Base-by-base conservation (phyloP, 306 rosid genomes). In the Fragaria ananassa region DNA sequence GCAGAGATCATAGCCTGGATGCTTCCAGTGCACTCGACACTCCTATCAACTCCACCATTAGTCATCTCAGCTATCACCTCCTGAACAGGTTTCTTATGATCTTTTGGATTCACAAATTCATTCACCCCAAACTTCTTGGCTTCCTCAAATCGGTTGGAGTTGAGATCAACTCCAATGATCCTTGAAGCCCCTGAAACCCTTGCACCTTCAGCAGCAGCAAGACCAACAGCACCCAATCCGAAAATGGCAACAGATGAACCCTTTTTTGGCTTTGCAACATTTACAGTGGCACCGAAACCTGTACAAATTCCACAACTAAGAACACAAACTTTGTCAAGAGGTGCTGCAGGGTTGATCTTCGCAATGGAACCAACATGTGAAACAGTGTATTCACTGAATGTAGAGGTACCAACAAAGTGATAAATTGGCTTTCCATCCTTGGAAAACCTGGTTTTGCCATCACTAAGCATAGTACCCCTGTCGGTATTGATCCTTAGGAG, bases 301-400 rank as follows among this genome's bases (percentile, higher is more conserved):
- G 97, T 94, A 87, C 95, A 87, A 1, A 94, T 78, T 81, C 98
- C 97, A 34, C 98, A 94, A 47, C 98, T 95, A 72, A 95, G 97
- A 41, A 95, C 2, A 65, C 97, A 94, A 25, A 94, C 91, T 89
- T 94, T 90, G 86, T 94, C 98, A 10, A 94, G 95, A 17, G 98
- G 98, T 0, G 97, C 97, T 13, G 80, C 89, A 19, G 95, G 95
- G 85, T 92, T 89, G 85, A 91, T 76, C 90, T 94, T 94, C 29
- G 89, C 97, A 61, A 90, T 84, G 46, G 93, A 91, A 29, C 98
- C 97, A 39, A 87, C 83, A 68, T 94, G 96, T 11, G 70, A 76
- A 49, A 94, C 96, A 19, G 97, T 94, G 86, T 90, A 94, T 15
- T 94, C 94, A 8, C 97, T 91, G 77, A 93, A 93, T 1, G 96